phyloP scores from a whole-genome alignment of 164 flowering plant species.

The Dillenia turbinata region DNA sequence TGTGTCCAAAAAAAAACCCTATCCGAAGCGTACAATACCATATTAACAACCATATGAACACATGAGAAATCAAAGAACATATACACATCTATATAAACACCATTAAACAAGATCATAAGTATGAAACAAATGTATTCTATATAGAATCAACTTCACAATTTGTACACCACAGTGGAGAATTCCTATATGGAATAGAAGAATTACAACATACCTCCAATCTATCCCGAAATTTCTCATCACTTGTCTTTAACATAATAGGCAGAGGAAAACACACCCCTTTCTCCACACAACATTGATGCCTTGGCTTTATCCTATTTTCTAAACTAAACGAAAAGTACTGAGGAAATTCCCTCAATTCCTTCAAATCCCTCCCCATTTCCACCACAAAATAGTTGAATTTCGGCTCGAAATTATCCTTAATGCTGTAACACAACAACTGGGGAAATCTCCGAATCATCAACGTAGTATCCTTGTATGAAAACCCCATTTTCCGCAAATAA shows the following conservation, averaged over 20 bases:
- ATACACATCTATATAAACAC: no score
- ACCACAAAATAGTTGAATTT: conserved; percentile 74
- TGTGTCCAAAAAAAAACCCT: no score
- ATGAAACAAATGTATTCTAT: not conserved
- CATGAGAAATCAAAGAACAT: no score
- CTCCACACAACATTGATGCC: conserved; percentile 64
- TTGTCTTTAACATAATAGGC: conserved; percentile 54
- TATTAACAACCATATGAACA: no score
- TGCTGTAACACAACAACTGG: conserved; percentile 66
- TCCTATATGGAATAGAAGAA: conserved; percentile 58
- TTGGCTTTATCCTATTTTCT: conserved; percentile 78
- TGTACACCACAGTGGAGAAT: conserved; percentile 73
- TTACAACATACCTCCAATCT: conserved; percentile 66
- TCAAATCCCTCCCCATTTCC: conserved; percentile 88
- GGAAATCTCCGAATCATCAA: conserved; percentile 79
- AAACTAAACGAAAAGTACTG: conserved; percentile 94
- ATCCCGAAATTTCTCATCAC: conserved; percentile 35
- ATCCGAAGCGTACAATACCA: no score
- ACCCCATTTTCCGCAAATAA: conserved; percentile 64
- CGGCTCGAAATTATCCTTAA: conserved; percentile 65
- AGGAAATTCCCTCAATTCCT: conserved; percentile 78
- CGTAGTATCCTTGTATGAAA: conserved; percentile 42
- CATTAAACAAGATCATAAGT: not conserved
- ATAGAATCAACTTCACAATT: conserved; percentile 13
- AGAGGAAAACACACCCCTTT: conserved; percentile 69